Conservation (phyloP, 352 stramenopile genomes). For the Phytophthora aleatoria region DNA sequence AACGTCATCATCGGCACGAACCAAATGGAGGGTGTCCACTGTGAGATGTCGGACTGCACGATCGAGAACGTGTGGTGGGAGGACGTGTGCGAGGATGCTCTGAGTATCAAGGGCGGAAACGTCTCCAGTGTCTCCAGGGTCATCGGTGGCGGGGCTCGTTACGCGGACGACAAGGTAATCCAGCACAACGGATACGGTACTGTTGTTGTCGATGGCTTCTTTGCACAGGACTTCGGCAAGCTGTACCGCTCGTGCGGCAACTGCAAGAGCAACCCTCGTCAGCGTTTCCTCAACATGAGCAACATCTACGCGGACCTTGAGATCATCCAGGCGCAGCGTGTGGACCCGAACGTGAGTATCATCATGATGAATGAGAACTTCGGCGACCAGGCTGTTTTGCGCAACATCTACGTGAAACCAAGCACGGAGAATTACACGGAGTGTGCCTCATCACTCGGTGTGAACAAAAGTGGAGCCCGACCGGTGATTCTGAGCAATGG, state of each 20-base stretch:
- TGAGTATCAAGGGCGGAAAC: conserved; percentile 4
- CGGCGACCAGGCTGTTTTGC: not conserved
- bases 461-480: conserved; percentile 15
- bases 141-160: conserved; percentile 1
- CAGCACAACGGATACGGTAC: conserved; percentile 5
- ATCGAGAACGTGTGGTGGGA: conserved; percentile 5
- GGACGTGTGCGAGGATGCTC: conserved; percentile 3
- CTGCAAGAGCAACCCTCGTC: not conserved
- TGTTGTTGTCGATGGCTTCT: conserved; percentile 1
- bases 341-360: conserved; percentile 6
- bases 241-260: conserved; percentile 3
- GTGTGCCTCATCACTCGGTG: conserved; percentile 25
- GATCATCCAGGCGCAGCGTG: not conserved
- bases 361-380: conserved; percentile 6
- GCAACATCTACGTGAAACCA: conserved; percentile 3
- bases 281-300: conserved; percentile 1
- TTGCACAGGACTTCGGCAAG: conserved; percentile 3
- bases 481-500: conserved; percentile 36
- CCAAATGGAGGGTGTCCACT: conserved; percentile 4
- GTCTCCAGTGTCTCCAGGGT: not conserved
- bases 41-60: not conserved
- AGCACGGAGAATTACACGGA: not conserved
- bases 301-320: not conserved
- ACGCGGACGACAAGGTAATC: conserved; percentile 3
- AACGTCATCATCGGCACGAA: conserved; percentile 2